A percentile compares a stretch with the other conserved stretches of the same genome.
Evolutionary conservation across 257 asterid species (phyloP).

Genomic region (Nicotiana tabacum): DNA sequence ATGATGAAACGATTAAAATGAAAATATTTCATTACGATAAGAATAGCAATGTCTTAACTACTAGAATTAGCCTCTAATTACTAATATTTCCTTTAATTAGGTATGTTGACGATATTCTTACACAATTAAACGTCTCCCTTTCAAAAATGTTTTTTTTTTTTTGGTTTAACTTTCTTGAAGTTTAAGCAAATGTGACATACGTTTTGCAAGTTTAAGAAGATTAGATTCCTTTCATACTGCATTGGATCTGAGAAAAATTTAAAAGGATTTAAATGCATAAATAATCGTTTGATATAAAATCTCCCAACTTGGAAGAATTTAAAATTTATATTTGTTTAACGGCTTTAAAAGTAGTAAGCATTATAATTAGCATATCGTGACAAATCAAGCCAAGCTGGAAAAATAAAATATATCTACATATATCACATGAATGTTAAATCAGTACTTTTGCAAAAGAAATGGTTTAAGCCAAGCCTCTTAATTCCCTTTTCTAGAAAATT

Average conservation of each 20-base stretch:
- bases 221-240: neutral
- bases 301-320: neutral
- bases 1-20: neutral
- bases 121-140: neutral
- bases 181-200: conserved; percentile 2
- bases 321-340: neutral
- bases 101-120: neutral
- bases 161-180: neutral
- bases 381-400: neutral
- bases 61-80: neutral
- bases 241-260: neutral
- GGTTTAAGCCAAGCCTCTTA: neutral
- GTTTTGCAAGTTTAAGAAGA: neutral
- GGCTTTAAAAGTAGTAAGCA: neutral
- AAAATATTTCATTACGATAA: neutral
- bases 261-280: neutral
- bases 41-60: neutral
- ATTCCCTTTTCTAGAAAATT: neutral
- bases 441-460: neutral
- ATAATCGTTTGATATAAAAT: neutral
- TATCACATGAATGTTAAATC: neutral
- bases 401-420: neutral
- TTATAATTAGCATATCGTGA: neutral
- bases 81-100: neutral
- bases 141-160: too few relatives aligned